Evolutionary conservation across 2,329 filamentous ascomycete genomes (phyloP), one percentile per base, ranked within the genome.

Genomic region (Teratosphaeria destructans): DNA sequence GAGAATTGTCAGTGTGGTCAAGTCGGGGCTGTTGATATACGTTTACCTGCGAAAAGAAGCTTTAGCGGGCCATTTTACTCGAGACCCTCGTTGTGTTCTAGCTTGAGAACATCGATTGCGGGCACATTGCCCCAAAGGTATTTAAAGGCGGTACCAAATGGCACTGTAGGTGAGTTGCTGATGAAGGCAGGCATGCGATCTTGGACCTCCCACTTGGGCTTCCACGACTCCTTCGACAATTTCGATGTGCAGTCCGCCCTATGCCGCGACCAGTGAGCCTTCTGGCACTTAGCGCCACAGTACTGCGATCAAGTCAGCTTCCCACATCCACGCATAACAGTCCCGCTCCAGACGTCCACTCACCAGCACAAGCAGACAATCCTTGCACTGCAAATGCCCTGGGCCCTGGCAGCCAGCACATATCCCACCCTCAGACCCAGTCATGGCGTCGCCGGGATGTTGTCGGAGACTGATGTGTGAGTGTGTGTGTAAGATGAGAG

Each of bases 51-150:
- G n/a, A n/a, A n/a, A n/a, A n/a, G n/a, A n/a, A n/a, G n/a, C n/a
- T n/a, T n/a, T n/a, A n/a, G n/a, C n/a, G n/a, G n/a, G n/a, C n/a
- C n/a, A n/a, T n/a, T n/a, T n/a, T n/a, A n/a, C n/a, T n/a, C n/a
- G n/a, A n/a, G n/a, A n/a, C n/a, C n/a, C n/a, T n/a, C n/a, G n/a
- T n/a, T n/a, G n/a, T n/a, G n/a, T n/a, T n/a, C 62, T 3, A 76
- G 57, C 0, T 70, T 65, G 0, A 79, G 57, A 0, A 79, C 55
- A 61, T 78, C 74, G 1, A 76, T 19, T 0, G 76, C 75, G 16
- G 76, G 75, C 11, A 74, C 59, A 57, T 76, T 77, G 6, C 74
- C 75, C 75, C 19, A 19, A 19, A 19, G 19, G 19, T 19, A 19
- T 19, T 19, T 19, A 19, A 19, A 19, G 19, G 19, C 19, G 19